These are phyloP conservation scores for Ceratobasidium sp. DNA, from an alignment of 1,284 basidiomycete species.

Conservation along the genomic window DNA sequence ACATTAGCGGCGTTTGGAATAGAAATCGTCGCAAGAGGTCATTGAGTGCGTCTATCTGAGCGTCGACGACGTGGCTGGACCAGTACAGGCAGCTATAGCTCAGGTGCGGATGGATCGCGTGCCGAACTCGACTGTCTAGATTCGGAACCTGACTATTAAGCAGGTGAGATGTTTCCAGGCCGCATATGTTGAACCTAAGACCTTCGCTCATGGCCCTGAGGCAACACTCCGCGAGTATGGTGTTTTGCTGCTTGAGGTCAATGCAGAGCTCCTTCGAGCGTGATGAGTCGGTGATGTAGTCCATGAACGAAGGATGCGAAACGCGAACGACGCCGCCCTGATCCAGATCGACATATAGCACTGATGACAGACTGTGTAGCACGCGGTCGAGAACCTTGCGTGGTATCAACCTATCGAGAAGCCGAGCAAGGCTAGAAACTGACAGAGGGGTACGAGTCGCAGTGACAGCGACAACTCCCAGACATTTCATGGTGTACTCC, in stretches of 20 bases:
- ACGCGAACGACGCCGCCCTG: no score
- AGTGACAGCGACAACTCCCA: background rate
- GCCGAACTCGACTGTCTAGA: background rate
- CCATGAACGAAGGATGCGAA: no score
- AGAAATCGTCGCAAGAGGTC: background rate
- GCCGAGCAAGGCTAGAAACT: background rate
- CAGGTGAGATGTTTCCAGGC: conserved; percentile 8
- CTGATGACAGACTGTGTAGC: conserved; percentile 18
- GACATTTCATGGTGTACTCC: background rate
- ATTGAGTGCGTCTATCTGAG: background rate
- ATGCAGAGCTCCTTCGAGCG: background rate
- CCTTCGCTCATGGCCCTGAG: background rate
- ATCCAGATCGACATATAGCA: background rate
- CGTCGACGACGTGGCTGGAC: background rate
- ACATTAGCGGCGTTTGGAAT: background rate
- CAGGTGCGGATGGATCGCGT: background rate
- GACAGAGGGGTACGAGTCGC: background rate
- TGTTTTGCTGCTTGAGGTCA: background rate
- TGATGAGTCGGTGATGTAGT: background rate
- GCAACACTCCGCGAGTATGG: conserved; percentile 7
- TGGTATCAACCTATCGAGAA: background rate
- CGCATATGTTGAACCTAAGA: conserved; percentile 38
- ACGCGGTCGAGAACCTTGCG: background rate
- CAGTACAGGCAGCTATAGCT: conserved; percentile 29
- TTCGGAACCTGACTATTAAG: conserved; percentile 14